A percentile compares a stretch with the other conserved stretches of the same genome.
phyloP scores from a whole-genome alignment of 2,329 filamentous ascomycete species.

The Sarocladium kiliense region DNA sequence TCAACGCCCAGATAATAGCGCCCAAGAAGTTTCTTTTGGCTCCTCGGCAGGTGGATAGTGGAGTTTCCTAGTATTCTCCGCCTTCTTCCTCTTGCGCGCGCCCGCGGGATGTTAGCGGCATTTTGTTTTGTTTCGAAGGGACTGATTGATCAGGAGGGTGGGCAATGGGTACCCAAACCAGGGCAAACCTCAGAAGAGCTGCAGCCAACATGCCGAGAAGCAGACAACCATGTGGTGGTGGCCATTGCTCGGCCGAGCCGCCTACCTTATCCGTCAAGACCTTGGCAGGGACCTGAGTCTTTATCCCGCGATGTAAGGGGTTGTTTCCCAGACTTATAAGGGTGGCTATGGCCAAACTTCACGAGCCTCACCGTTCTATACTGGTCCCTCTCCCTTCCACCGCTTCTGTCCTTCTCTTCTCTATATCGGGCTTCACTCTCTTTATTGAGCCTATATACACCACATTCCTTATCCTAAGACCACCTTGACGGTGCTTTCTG shows the following conservation, averaged over 20 bases:
- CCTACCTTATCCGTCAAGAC: background rate
- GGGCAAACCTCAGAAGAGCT: background rate
- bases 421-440: background rate
- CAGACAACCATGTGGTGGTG: background rate
- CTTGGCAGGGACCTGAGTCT: background rate
- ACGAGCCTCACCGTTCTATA: background rate
- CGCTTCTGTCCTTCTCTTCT: background rate
- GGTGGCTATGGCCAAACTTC: background rate
- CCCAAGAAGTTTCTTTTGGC: background rate
- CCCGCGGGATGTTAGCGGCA: background rate
- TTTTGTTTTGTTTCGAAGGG: constrained; percentile 2
- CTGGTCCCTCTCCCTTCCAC: background rate
- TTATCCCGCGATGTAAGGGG: background rate
- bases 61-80: too few relatives aligned
- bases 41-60: too few relatives aligned
- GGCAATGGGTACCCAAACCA: background rate
- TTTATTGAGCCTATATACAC: background rate
- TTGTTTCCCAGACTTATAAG: background rate
- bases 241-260: background rate
- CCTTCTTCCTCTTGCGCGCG: background rate
- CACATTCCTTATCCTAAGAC: background rate
- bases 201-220: background rate
- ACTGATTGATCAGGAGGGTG: constrained; percentile 3
- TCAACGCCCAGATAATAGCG: background rate
- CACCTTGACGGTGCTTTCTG: constrained; percentile 1